Evolutionary conservation across 2,329 filamentous ascomycete species (phyloP).

Genomic region (Alternaria triticina): DNA sequence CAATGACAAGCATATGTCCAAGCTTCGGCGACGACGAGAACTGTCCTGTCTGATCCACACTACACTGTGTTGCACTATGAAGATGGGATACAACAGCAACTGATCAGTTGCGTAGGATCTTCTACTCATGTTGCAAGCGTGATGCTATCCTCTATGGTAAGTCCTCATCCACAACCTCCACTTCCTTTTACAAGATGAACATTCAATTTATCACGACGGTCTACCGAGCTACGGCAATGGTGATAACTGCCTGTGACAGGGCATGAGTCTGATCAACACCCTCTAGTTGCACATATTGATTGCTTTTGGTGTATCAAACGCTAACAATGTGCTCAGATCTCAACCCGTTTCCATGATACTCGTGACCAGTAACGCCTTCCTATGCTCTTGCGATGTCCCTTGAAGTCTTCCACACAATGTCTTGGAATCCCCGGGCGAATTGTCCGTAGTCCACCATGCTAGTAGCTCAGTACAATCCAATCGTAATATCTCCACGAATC

Average conservation of each 20-base stretch:
- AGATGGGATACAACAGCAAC: slow-evolving; percentile 3
- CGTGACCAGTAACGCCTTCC: not conserved
- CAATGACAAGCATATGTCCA: slow-evolving; percentile 98
- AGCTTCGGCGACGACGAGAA: slow-evolving; percentile 66
- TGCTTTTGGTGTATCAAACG: not conserved
- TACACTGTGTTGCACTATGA: not conserved
- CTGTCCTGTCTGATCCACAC: slow-evolving; percentile 45
- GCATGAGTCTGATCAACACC: slow-evolving; percentile 53
- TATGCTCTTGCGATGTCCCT: not conserved
- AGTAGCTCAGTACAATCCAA: slow-evolving; percentile 61
- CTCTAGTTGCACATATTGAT: not conserved
- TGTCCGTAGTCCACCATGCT: not conserved
- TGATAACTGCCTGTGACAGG: slow-evolving; percentile 80
- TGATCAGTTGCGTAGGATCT: slow-evolving; percentile 10
- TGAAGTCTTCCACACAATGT: not conserved
- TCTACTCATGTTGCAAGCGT: not conserved
- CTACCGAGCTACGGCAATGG: slow-evolving; percentile 83
- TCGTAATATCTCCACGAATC: slow-evolving; percentile 66
- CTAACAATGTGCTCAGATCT: slow-evolving; percentile 11
- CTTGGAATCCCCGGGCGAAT: not conserved
- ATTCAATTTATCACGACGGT: slow-evolving; percentile 75
- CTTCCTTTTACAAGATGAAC: slow-evolving; percentile 49
- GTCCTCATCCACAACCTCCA: not conserved
- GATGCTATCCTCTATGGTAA: not conserved
- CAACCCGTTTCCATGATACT: not conserved